Conservation (phyloP, 2,329 filamentous ascomycete species). For the Alternaria gansuensis region DNA sequence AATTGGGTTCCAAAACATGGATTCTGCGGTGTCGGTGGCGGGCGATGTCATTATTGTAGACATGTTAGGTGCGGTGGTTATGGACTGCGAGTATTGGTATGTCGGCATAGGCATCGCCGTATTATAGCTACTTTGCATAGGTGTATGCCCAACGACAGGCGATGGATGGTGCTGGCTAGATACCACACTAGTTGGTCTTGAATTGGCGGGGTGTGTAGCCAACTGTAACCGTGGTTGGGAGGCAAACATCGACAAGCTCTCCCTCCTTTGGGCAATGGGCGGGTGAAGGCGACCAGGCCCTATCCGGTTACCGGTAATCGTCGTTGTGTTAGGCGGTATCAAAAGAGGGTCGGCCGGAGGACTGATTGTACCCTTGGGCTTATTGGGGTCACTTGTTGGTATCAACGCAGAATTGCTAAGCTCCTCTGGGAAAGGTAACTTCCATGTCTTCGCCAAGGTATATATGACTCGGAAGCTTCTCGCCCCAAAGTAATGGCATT, state of each 20-base stretch:
- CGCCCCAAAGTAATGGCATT: constrained; percentile 56
- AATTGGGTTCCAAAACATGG: constrained; percentile 53
- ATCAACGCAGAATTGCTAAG: constrained; percentile 40
- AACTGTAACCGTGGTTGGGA: constrained; percentile 26
- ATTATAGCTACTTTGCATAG: constrained; percentile 24
- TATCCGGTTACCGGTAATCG: constrained; percentile 22
- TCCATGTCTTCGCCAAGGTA: constrained; percentile 56
- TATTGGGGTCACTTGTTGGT: constrained; percentile 26
- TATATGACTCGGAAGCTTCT: constrained; percentile 56
- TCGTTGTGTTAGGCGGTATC: constrained; percentile 25
- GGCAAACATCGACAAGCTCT: constrained; percentile 47
- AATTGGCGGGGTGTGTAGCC: constrained; percentile 27
- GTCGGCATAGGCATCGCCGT: constrained; percentile 23
- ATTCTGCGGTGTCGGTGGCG: constrained; percentile 28
- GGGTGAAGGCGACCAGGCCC: constrained; percentile 12
- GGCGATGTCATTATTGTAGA: constrained; percentile 27
- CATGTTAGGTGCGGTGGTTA: constrained; percentile 24
- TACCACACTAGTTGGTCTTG: constrained; percentile 28
- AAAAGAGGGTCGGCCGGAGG: constrained; percentile 35
- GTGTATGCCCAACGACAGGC: constrained; percentile 23
- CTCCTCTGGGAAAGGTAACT: constrained; percentile 54
- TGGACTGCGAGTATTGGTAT: constrained; percentile 31
- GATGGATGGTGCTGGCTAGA: constrained; percentile 28
- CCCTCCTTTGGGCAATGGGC: constrained; percentile 28
- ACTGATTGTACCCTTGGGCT: constrained; percentile 27